A percentile compares a stretch with the other conserved stretches of the same genome.
Conservation (phyloP, 1,139 yeast species). For the Arxiozyma slooffiae region DNA sequence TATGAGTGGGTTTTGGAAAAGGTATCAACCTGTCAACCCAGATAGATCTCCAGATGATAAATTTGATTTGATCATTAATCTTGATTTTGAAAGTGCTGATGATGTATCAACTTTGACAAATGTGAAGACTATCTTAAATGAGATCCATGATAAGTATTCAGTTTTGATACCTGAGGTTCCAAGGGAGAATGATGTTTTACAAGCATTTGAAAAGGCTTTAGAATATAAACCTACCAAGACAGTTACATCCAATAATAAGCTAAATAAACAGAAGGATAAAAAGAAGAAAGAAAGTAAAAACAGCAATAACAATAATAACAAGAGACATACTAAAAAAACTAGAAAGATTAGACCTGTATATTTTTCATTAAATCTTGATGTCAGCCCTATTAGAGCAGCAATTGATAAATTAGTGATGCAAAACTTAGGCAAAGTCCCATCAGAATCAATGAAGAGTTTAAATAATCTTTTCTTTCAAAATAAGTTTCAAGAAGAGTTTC, state of each 20-base stretch:
- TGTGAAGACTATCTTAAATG: constrained; percentile 37
- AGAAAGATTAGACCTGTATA: constrained; percentile 32
- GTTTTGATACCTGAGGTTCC: constrained; percentile 40
- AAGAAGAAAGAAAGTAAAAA: background rate
- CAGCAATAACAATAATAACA: constrained; percentile 9
- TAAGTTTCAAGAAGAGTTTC: constrained; percentile 52
- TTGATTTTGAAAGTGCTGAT: constrained; percentile 36
- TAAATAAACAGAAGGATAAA: constrained; percentile 12
- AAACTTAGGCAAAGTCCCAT: constrained; percentile 3
- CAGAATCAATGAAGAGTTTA: background rate
- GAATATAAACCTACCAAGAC: constrained; percentile 40
- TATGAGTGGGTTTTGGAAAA: constrained; percentile 60
- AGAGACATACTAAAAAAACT: constrained; percentile 12
- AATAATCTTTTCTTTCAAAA: constrained; percentile 11
- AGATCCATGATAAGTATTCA: constrained; percentile 38
- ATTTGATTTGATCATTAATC: constrained; percentile 57
- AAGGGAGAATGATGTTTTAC: constrained; percentile 32
- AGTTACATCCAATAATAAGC: constrained; percentile 12
- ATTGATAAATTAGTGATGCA: constrained; percentile 6
- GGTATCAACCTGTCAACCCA: constrained; percentile 54
- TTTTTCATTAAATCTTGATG: constrained; percentile 16
- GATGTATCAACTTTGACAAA: constrained; percentile 43
- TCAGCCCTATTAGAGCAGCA: background rate
- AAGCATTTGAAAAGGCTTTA: constrained; percentile 43
- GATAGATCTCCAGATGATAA: constrained; percentile 47